A percentile compares a stretch with the other conserved stretches of the same genome.
phyloP scores from a whole-genome alignment of 1,139 yeast genomes.

The Diutina scorzettiae region DNA sequence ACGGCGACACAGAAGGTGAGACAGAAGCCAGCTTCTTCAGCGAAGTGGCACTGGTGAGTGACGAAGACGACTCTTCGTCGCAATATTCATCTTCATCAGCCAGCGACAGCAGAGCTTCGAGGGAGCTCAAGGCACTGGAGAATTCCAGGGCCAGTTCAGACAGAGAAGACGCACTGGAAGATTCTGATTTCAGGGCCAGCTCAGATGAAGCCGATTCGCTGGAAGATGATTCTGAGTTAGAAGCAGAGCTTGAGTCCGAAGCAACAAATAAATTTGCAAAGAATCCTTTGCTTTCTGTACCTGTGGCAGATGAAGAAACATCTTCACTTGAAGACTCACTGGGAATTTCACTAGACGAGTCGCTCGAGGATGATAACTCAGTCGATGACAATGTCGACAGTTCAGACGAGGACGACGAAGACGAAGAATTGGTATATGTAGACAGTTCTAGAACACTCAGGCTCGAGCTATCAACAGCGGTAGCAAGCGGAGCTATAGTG shows the following conservation, averaged over 20 bases:
- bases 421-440: background rate
- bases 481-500: background rate
- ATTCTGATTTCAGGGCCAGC: background rate
- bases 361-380: background rate
- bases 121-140: too few relatives aligned
- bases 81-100: slow-evolving; percentile 3
- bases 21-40: too few relatives aligned
- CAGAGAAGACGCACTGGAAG: too few relatives aligned
- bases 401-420: background rate
- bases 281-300: background rate
- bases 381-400: background rate
- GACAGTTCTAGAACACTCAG: background rate
- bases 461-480: background rate
- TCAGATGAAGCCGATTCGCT: background rate
- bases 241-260: background rate
- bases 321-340: background rate
- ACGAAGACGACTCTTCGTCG: background rate
- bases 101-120: too few relatives aligned
- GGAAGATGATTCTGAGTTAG: background rate
- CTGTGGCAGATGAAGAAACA: too few relatives aligned
- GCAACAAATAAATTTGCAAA: background rate
- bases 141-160: background rate
- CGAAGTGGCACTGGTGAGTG: too few relatives aligned
- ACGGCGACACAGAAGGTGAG: too few relatives aligned
- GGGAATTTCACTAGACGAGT: background rate